Percentiles rank a stretch among this genome's conserved stretches.
Conservation (phyloP, 768 basidiomycete species). For the Suillus variegatus region DNA sequence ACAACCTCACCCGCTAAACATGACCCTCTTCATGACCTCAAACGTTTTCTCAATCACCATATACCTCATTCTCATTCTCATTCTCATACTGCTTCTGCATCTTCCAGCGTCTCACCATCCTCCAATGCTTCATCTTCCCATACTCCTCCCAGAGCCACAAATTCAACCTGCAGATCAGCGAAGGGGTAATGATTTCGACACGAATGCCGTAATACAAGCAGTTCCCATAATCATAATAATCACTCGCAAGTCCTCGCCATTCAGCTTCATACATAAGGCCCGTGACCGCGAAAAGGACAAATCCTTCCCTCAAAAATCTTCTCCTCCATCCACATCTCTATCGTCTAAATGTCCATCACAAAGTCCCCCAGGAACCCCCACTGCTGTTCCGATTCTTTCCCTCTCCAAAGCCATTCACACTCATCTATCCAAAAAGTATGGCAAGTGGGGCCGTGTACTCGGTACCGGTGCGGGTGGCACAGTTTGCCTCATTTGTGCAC, state of each 20-base stretch:
- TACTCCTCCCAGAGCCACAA: slow-evolving; percentile 31
- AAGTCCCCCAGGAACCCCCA: slow-evolving; percentile 26
- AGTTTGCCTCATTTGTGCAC: slow-evolving; percentile 91
- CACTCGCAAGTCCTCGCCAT: slow-evolving; percentile 25
- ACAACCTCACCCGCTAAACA: slow-evolving; percentile 34
- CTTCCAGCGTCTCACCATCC: slow-evolving; percentile 25
- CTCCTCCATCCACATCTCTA: slow-evolving; percentile 31
- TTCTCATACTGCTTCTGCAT: slow-evolving; percentile 22
- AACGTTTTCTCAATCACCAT: slow-evolving; percentile 93
- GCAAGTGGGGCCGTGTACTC: slow-evolving; percentile 96
- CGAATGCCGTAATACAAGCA: slow-evolving; percentile 31
- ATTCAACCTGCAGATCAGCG: slow-evolving; percentile 37
- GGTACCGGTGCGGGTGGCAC: slow-evolving; percentile 99
- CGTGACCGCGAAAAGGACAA: slow-evolving; percentile 26
- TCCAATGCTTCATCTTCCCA: slow-evolving; percentile 30
- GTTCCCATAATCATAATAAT: slow-evolving; percentile 21
- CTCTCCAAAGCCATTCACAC: slow-evolving; percentile 84
- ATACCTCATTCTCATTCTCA: slow-evolving; percentile 53
- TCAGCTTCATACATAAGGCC: slow-evolving; percentile 37
- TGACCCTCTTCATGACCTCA: slow-evolving; percentile 88
- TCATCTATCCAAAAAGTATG: slow-evolving; percentile 97
- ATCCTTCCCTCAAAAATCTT: slow-evolving; percentile 18
- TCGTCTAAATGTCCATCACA: slow-evolving; percentile 27
- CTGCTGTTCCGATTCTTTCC: slow-evolving; percentile 47
- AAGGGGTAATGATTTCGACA: slow-evolving; percentile 37